Percentiles rank a stretch among this genome's conserved stretches.
phyloP scores from a whole-genome alignment of 164 flowering plant genomes.

The Platanus orientalis region DNA sequence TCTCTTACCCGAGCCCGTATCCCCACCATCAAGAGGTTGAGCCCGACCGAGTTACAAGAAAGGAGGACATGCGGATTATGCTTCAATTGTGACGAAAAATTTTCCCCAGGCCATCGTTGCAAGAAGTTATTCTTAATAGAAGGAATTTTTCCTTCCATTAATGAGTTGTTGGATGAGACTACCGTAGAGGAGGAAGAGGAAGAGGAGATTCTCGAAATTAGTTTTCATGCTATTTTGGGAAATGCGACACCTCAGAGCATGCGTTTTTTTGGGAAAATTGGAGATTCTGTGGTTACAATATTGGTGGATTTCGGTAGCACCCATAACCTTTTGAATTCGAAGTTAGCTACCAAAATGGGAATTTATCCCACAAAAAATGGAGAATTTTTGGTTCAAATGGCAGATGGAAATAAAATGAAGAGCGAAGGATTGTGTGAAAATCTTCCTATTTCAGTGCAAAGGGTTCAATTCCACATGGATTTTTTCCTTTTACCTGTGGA shows the following conservation, averaged over 20 bases:
- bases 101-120: not conserved
- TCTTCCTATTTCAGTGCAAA: not conserved
- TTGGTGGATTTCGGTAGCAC: not conserved
- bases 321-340: not conserved
- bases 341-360: not conserved
- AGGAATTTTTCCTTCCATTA: too few species aligned
- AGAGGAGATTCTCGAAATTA: not conserved
- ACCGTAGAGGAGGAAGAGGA: not conserved
- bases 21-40: not conserved
- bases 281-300: not conserved
- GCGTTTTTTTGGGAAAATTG: not conserved
- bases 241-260: not conserved
- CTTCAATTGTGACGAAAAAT: not conserved
- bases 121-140: not conserved
- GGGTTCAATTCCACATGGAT: not conserved
- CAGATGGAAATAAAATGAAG: not conserved
- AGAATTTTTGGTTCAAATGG: not conserved
- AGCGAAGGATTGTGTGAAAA: not conserved
- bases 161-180: not conserved
- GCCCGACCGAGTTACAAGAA: not conserved
- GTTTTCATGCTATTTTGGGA: not conserved
- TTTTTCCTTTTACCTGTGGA: not conserved
- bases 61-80: not conserved
- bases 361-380: not conserved
- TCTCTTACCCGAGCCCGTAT: too few species aligned